Base-by-base conservation (phyloP, 1,284 basidiomycete species). In the Tetrapyrgos nigripes region DNA sequence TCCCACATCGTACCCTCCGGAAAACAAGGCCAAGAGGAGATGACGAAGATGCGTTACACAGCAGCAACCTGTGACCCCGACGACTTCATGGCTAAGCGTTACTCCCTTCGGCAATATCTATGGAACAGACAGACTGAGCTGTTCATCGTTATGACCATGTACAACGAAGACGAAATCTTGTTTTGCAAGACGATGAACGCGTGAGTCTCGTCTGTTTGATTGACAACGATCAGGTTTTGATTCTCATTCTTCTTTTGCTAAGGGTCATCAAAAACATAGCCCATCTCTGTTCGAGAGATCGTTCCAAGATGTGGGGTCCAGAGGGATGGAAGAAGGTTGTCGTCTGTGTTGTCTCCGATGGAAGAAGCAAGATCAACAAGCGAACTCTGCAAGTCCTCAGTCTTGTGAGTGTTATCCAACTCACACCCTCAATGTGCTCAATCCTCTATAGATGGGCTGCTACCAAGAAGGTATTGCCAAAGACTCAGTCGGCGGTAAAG, bases 291-390 rank as follows among this genome's bases (percentile, higher is more conserved):
- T 79, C 86, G 52, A 83, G 96, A 40, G 83, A 77, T 31, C 83
- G 87, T 53, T 96, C 93, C 28, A 96, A 93, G 79, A 96, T 84
- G n/a, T 98, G 96, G 96, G 96, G 96, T 13, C 76, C 88, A 3
- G 90, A 96, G 48, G 93, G 94, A 13, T 98, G 96, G 96, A 91
- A 97, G 80, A 97, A 97, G 74, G 88, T 96, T 49, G 94, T 97
- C 37, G 94, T 97, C 27, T 96, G 94, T 69, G 83, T 97, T 57
- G 94, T 97, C 13, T 95, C 93, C 27, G 94, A 97, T 70, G 95
- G 95, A 28, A 88, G 95, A 31, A 93, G 79, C 76, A 96, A 96
- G 75, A 85, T 95, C 79, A 95, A 97, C 79, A 92, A 92, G 70
- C 85, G 92, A 28, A 94, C 92, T 2, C 83, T 94, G 9, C 91